Evolutionary conservation across 768 basidiomycete genomes (phyloP).

Genomic region (Polyporus arcularius): DNA sequence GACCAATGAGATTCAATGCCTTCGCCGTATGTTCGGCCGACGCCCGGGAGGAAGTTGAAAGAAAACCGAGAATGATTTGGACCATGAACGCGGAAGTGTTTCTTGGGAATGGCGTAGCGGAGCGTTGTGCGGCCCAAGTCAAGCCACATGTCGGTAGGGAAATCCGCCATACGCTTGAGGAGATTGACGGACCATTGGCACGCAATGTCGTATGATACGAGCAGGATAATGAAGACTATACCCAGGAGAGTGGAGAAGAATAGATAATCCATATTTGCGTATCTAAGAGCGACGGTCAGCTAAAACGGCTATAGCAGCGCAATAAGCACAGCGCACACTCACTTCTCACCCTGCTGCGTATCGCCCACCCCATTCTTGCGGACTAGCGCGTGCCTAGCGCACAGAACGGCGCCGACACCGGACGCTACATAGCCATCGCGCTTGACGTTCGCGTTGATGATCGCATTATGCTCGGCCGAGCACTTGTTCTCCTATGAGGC

Average conservation of each 20-base stretch:
- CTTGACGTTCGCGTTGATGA: slow-evolving; percentile 3
- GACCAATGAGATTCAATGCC: slow-evolving; percentile 25
- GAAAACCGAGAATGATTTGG: slow-evolving; percentile 28
- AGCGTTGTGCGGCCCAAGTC: too few relatives aligned
- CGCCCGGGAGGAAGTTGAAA: slow-evolving; percentile 25
- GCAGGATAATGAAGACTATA: neutral
- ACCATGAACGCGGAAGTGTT: slow-evolving; percentile 35
- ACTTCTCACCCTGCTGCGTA: slow-evolving; percentile 28
- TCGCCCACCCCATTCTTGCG: slow-evolving; percentile 24
- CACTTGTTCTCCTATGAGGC: neutral
- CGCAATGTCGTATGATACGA: slow-evolving; percentile 26
- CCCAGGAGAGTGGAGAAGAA: slow-evolving; percentile 2
- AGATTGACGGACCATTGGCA: slow-evolving; percentile 33
- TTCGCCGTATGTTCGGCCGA: slow-evolving; percentile 29
- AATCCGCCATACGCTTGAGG: slow-evolving; percentile 17
- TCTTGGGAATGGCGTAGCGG: slow-evolving; percentile 31
- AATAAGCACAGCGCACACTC: neutral
- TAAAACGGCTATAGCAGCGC: too few relatives aligned
- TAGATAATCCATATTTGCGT: slow-evolving; percentile 26
- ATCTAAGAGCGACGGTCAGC: too few relatives aligned
- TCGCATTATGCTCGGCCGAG: slow-evolving; percentile 14
- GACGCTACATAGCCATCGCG: slow-evolving; percentile 10
- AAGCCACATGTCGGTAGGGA: neutral
- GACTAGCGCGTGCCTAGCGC: slow-evolving; percentile 26
- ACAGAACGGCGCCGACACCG: slow-evolving; percentile 22